Evolutionary conservation across 495 filamentous ascomycete species (phyloP).

Genomic region (Hypoxylon rickii): DNA sequence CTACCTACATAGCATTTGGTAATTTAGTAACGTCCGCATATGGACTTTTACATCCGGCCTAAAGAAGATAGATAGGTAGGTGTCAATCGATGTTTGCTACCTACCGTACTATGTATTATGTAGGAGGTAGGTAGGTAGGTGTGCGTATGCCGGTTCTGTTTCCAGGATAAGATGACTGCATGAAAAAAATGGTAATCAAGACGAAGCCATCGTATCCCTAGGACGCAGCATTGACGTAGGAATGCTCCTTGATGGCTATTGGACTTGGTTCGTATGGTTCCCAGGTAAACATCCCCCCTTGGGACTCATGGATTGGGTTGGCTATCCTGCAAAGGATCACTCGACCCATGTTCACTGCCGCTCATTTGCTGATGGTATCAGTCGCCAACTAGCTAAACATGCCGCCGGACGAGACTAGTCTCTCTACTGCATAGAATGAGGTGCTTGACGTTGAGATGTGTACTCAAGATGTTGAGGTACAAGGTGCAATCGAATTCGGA

Average conservation of each 20-base stretch:
- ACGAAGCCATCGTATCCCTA: conserved; percentile 20
- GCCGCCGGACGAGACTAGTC: conserved; percentile 21
- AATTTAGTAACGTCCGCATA: not conserved
- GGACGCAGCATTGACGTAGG: conserved; percentile 29
- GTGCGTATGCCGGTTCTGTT: conserved; percentile 7
- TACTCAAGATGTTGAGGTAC: conserved; percentile 17
- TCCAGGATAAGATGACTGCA: conserved; percentile 34
- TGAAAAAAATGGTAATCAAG: conserved; percentile 27
- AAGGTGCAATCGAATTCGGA: no score
- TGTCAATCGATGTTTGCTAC: no score
- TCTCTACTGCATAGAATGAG: conserved; percentile 27
- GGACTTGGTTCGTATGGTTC: conserved; percentile 16
- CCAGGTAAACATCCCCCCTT: conserved; percentile 26
- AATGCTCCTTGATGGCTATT: conserved; percentile 5
- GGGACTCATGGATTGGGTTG: conserved; percentile 21
- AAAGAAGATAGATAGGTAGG: not conserved
- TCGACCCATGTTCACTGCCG: conserved; percentile 26
- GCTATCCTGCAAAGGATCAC: conserved; percentile 28
- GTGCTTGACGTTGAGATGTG: conserved; percentile 1
- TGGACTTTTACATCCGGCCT: not conserved
- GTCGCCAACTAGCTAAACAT: conserved; percentile 24
- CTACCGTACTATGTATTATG: no score
- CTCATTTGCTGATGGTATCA: conserved; percentile 29
- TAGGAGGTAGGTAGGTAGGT: conserved; percentile 7
- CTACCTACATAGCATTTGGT: not conserved